phyloP scores from a whole-genome alignment of 805 yeast genomes.

The Schwanniomyces yamadae region DNA sequence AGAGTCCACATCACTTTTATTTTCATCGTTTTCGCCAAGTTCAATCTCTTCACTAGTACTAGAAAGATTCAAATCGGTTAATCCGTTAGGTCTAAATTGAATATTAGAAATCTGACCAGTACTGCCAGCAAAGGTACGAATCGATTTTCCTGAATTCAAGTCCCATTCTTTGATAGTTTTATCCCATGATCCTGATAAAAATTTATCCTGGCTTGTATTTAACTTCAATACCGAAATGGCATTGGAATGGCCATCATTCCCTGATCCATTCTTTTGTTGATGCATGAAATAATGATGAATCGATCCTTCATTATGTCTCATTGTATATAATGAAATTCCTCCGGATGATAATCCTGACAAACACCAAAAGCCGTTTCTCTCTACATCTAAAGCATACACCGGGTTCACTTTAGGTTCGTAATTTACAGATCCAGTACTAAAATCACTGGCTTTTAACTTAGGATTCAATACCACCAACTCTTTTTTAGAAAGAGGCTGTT shows the following conservation, averaged over 20 bases:
- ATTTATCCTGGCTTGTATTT: conserved; percentile 57
- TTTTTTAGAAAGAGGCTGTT: conserved; percentile 66
- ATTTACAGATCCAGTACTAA: conserved; percentile 34
- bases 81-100: conserved; percentile 64
- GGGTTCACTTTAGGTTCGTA: conserved; percentile 73
- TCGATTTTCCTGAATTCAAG: conserved; percentile 62
- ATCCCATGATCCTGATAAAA: conserved; percentile 92
- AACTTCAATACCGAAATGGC: conserved; percentile 73
- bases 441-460: conserved; percentile 35
- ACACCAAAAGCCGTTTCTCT: conserved; percentile 80
- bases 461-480: conserved; percentile 34
- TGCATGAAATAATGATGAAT: conserved; percentile 69
- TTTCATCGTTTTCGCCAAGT: conserved; percentile 16
- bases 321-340: conserved; percentile 81
- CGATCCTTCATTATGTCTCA: conserved; percentile 78
- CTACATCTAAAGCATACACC: conserved; percentile 83
- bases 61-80: conserved; percentile 41
- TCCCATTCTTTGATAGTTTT: conserved; percentile 81
- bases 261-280: conserved; percentile 26
- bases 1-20: conserved; percentile 43
- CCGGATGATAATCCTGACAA: conserved; percentile 80
- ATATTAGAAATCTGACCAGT: conserved; percentile 80
- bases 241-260: conserved; percentile 53
- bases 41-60: conserved; percentile 15
- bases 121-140: conserved; percentile 50